Base-by-base conservation (phyloP, 75 land plant genomes). In the Sequoiadendron giganteum region DNA sequence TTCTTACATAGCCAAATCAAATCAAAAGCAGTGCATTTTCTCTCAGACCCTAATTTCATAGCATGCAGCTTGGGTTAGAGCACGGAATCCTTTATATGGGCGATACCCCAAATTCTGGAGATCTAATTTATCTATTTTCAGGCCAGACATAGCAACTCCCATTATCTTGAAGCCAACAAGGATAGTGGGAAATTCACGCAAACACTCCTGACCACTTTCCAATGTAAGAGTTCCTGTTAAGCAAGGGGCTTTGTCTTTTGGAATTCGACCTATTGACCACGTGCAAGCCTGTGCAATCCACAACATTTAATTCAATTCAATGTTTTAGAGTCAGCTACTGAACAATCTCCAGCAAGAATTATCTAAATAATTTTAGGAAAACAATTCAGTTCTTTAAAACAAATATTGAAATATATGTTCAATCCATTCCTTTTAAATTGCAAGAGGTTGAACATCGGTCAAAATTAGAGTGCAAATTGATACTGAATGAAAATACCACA, bases 201-300 rank as follows among this genome's bases (percentile, higher is more conserved):
- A 91, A 19, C 91, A 88, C 34, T 97, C 94, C 85, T 93, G 10
- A 36, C 99, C 99, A 43, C 87, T 82, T 84, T 89, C 95, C 25
- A 98, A 94, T 40, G 73, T 87, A 58, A 98, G 52, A 49, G 96
- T 92, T n/a, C 99, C 99, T 70, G 91, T 89, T 90, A 98, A 87
- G 90, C 95, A 96, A 52, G 99, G 99, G 73, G 97, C 84, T 91
- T 97, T 98, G 90, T 98, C 99, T 88, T 98, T 98, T 18, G 99
- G 99, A 68, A 97, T 94, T 40, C 94, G 90, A 10, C 97, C 99
- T 79, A 98, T 93, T 25, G 93, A 90, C 99, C 99, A 98, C 5
- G 89, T 88, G 68, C 96, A 95, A 1, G 88, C 91, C 99, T 98
- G 99, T 73, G 93, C n/a, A 82, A 14, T 16, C 21, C 34, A 47